Percentiles rank a stretch among this genome's conserved stretches.
Conservation (phyloP, 257 asterid genomes). For the Avicennia marina region DNA sequence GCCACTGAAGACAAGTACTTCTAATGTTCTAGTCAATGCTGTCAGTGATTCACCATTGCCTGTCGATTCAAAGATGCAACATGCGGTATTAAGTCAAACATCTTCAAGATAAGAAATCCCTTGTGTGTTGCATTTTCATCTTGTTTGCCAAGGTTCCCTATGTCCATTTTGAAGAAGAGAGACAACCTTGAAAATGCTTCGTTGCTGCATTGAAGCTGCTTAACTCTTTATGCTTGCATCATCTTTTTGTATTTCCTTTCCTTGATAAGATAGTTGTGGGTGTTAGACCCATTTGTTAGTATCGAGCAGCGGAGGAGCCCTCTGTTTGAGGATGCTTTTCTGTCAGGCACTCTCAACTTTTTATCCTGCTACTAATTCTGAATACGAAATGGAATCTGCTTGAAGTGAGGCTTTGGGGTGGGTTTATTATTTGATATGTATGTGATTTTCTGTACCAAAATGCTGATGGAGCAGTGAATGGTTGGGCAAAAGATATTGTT, state of each 20-base stretch:
- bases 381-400: background rate
- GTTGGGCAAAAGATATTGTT: background rate
- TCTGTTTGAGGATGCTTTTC: background rate
- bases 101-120: no score
- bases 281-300: background rate
- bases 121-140: no score
- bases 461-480: background rate
- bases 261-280: constrained; percentile 9
- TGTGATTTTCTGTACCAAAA: background rate
- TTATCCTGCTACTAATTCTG: background rate
- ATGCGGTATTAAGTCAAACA: constrained; percentile 34
- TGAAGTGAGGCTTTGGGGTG: background rate
- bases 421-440: background rate
- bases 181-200: no score
- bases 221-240: no score
- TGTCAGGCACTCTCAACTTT: background rate
- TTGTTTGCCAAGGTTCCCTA: no score
- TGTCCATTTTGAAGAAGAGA: no score
- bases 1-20: constrained; percentile 17
- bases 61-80: constrained; percentile 24
- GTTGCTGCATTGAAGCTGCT: no score
- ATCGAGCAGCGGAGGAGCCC: background rate
- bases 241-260: constrained; percentile 6
- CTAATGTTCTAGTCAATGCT: constrained; percentile 26
- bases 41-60: constrained; percentile 25